Conservation (phyloP, 2,329 filamentous ascomycete genomes). For the Paecilomyces sp. region DNA sequence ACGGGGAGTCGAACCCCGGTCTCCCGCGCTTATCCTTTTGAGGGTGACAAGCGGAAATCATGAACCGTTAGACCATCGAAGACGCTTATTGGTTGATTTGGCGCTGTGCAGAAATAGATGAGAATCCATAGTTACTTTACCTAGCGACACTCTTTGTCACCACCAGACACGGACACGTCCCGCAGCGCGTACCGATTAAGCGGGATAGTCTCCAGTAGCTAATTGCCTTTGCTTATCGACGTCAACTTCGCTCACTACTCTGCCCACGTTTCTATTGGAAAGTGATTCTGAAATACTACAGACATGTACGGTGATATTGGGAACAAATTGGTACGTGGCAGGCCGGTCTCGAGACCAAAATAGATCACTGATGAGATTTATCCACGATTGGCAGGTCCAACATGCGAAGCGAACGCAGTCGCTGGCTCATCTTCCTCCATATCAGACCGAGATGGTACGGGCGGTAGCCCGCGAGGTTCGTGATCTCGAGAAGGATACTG, state of each 20-base stretch:
- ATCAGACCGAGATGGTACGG: slow-evolving; percentile 86
- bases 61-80: not conserved
- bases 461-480: slow-evolving; percentile 84
- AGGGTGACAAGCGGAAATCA: not conserved
- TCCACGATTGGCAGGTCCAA: slow-evolving; percentile 57
- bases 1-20: slow-evolving; percentile 17
- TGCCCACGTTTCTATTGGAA: not conserved
- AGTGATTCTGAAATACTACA: not conserved
- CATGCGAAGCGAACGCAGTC: slow-evolving; percentile 93
- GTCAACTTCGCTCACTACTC: not conserved
- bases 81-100: not conserved
- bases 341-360: not conserved
- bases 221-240: not conserved
- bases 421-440: slow-evolving; percentile 77
- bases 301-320: slow-evolving; percentile 81
- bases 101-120: not conserved
- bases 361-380: not conserved
- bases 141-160: not conserved
- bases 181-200: not conserved
- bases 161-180: not conserved
- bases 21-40: slow-evolving; percentile 11
- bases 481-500: slow-evolving; percentile 82
- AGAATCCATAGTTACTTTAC: not conserved
- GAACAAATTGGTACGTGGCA: slow-evolving; percentile 67
- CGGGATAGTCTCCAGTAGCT: not conserved